Percentiles rank a stretch among this genome's conserved stretches.
Evolutionary conservation across 2,329 filamentous ascomycete species (phyloP).

Genomic region (Fusarium floridanum): DNA sequence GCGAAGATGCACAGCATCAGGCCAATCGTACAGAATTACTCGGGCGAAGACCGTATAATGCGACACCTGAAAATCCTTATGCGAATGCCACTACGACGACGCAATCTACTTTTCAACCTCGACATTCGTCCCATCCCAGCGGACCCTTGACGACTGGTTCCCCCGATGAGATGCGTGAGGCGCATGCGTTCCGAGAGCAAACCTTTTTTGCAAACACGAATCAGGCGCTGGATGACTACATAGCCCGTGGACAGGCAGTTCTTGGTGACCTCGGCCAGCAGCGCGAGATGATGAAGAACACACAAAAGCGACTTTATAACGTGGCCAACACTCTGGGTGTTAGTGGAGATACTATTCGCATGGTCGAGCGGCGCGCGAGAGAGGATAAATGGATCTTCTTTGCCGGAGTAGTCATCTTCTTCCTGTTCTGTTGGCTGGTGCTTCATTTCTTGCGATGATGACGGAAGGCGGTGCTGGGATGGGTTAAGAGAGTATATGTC

Average conservation of each 20-base stretch:
- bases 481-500: conserved; percentile 5
- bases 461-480: not conserved
- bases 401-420: conserved; percentile 86
- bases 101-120: conserved; percentile 55
- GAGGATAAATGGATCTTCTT: conserved; percentile 99
- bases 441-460: conserved; percentile 79
- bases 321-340: conserved; percentile 95
- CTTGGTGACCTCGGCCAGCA: conserved; percentile 90
- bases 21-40: conserved; percentile 84
- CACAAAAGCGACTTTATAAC: conserved; percentile 89
- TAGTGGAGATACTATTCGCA: conserved; percentile 95
- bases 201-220: conserved; percentile 88
- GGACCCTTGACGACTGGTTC: conserved; percentile 56
- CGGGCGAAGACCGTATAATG: conserved; percentile 82
- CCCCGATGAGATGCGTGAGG: conserved; percentile 78
- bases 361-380: conserved; percentile 90
- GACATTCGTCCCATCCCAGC: conserved; percentile 56
- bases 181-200: conserved; percentile 89
- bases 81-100: conserved; percentile 65
- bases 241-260: conserved; percentile 91
- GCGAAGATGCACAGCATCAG: conserved; percentile 78
- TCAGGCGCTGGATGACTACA: conserved; percentile 90
- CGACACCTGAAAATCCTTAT: conserved; percentile 95
- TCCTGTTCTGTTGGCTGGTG: conserved; percentile 92
- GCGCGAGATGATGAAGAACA: conserved; percentile 94